Evolutionary conservation across 306 rosid species (phyloP).

Genomic region (Rubus idaeus): DNA sequence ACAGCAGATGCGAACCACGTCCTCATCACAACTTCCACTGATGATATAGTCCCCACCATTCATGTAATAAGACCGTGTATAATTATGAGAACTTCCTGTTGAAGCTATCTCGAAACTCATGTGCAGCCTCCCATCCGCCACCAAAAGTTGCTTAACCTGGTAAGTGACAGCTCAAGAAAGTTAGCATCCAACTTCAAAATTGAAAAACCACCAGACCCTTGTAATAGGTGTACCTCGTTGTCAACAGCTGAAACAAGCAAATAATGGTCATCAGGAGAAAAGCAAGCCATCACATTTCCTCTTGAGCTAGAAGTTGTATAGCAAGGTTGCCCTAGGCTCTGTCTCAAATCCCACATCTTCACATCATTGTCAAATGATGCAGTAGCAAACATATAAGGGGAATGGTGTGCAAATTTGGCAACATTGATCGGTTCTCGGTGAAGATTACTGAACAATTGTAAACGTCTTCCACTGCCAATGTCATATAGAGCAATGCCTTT

Average conservation of each 20-base stretch:
- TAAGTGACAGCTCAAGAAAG: conserved; percentile 17
- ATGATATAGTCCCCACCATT: conserved; percentile 80
- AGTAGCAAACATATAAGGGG: conserved; percentile 70
- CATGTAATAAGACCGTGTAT: conserved; percentile 80
- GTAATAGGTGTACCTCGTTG: conserved; percentile 52
- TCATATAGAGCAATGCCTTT: conserved; percentile 73
- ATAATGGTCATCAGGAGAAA: conserved; percentile 75
- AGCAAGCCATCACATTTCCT: conserved; percentile 87
- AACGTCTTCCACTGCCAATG: conserved; percentile 55
- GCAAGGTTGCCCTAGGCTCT: conserved; percentile 60
- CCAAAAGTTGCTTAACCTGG: conserved; percentile 73
- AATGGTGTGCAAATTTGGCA: conserved; percentile 65
- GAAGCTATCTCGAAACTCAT: conserved; percentile 66
- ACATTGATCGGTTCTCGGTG: conserved; percentile 75
- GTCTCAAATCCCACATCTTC: conserved; percentile 89
- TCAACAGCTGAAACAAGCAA: conserved; percentile 78
- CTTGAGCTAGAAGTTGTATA: conserved; percentile 63
- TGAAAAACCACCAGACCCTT: conserved; percentile 3
- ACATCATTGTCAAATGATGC: conserved; percentile 76
- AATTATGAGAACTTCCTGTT: conserved; percentile 67
- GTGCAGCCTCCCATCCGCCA: conserved; percentile 78
- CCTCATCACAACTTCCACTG: conserved; percentile 84
- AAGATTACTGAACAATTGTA: conserved; percentile 64
- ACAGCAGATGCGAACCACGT: conserved; percentile 62
- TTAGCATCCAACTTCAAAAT: conserved; percentile 24